Conservation (phyloP, 768 basidiomycete genomes). For the Rhizopogon vesiculosus region DNA sequence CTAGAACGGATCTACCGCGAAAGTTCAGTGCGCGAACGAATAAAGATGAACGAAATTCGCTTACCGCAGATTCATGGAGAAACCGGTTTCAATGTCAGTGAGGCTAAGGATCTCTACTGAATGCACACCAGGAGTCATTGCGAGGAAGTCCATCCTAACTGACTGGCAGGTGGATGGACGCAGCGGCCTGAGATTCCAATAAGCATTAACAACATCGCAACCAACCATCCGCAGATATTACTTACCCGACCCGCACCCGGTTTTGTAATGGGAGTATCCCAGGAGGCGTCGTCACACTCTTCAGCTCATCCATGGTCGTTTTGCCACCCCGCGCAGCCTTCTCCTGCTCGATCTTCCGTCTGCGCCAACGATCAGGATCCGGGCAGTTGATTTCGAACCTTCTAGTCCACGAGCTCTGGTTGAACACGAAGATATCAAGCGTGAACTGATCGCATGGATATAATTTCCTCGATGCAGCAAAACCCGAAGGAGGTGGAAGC, state of each 20-base stretch:
- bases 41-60: conserved; percentile 10
- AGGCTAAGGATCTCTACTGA: conserved; percentile 66
- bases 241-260: conserved; percentile 75
- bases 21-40: neutral
- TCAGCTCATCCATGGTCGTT: conserved; percentile 21
- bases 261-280: conserved; percentile 77
- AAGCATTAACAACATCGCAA: conserved; percentile 3
- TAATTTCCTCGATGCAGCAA: conserved; percentile 38
- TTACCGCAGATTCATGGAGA: conserved; percentile 70
- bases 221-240: conserved; percentile 9
- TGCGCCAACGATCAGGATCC: conserved; percentile 41
- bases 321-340: conserved; percentile 10
- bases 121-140: conserved; percentile 76
- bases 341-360: conserved; percentile 32
- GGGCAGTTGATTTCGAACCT: conserved; percentile 75
- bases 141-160: conserved; percentile 81
- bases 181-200: conserved; percentile 49
- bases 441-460: conserved; percentile 73
- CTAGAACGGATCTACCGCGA: conserved; percentile 59
- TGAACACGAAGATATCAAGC: conserved; percentile 85
- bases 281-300: conserved; percentile 31
- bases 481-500: conserved; percentile 21
- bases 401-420: conserved; percentile 70
- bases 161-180: conserved; percentile 82
- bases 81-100: conserved; percentile 71